phyloP scores from a whole-genome alignment of 345 rosid species.

The Corchorus capsularis region DNA sequence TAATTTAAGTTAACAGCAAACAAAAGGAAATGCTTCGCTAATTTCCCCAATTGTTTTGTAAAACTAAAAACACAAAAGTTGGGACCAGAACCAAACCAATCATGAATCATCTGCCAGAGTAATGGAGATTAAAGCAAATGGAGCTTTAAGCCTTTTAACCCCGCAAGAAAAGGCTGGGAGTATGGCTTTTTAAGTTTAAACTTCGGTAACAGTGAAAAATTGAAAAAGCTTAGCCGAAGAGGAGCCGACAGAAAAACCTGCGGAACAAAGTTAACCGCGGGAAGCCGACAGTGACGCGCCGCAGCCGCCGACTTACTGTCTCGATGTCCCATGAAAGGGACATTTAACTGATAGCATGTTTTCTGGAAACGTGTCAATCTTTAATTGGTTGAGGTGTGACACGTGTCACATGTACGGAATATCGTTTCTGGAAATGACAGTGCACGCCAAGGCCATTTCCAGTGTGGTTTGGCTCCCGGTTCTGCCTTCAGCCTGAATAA shows the following conservation, averaged over 20 bases:
- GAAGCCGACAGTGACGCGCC: conserved; percentile 51
- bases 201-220: not conserved
- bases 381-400: not conserved
- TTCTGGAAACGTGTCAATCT: conserved; percentile 9
- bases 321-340: conserved; percentile 45
- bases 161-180: not conserved
- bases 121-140: not conserved
- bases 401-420: conserved; percentile 18
- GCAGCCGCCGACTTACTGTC: conserved; percentile 61
- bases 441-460: conserved; percentile 22
- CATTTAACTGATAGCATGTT: conserved; percentile 27
- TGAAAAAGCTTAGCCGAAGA: not conserved
- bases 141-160: conserved; percentile 5
- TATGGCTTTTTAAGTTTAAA: not conserved
- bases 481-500: not conserved
- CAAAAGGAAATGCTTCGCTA: not conserved
- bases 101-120: not conserved
- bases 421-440: conserved; percentile 31
- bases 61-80: conserved; percentile 7
- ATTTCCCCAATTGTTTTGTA: not conserved
- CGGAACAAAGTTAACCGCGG: conserved; percentile 33
- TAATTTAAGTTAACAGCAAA: not conserved
- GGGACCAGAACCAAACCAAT: conserved; percentile 12
- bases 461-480: not conserved
- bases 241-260: conserved; percentile 32